Evolutionary conservation across 2,329 filamentous ascomycete species (phyloP).

Genomic region (Aspergillus sp.): DNA sequence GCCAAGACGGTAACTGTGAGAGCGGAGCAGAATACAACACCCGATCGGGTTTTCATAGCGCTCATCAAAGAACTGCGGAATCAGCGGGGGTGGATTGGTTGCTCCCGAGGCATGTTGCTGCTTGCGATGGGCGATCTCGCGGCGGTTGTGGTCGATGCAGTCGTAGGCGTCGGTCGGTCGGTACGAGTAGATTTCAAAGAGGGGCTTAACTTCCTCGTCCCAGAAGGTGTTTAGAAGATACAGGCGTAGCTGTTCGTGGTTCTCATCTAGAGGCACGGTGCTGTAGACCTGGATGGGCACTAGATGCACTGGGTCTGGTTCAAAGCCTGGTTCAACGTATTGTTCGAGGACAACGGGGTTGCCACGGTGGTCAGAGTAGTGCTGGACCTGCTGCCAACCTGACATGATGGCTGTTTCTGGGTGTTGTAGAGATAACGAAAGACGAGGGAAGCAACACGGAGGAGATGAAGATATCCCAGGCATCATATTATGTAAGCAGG

Average conservation of each 20-base stretch:
- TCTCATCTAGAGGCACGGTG: background rate
- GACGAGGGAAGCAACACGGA: too few species aligned
- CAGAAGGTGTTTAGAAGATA: slow-evolving; percentile 21
- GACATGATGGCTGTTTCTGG: background rate
- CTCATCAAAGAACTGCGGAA: slow-evolving; percentile 12
- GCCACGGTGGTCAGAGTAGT: slow-evolving; percentile 24
- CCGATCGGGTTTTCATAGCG: slow-evolving; percentile 10
- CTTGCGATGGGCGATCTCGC: slow-evolving; percentile 25
- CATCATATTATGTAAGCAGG: too few species aligned
- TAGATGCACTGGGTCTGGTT: slow-evolving; percentile 2
- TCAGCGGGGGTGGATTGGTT: slow-evolving; percentile 17
- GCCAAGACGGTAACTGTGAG: slow-evolving; percentile 24
- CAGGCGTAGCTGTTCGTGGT: slow-evolving; percentile 14
- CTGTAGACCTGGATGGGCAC: slow-evolving; percentile 23
- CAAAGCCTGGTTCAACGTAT: slow-evolving; percentile 14
- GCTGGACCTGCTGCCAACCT: slow-evolving; percentile 15
- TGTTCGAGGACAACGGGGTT: slow-evolving; percentile 23
- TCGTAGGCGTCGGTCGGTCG: slow-evolving; percentile 21
- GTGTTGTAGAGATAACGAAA: too few species aligned
- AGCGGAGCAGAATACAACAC: slow-evolving; percentile 22
- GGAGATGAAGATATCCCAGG: too few species aligned
- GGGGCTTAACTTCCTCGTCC: slow-evolving; percentile 18
- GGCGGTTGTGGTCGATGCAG: slow-evolving; percentile 24
- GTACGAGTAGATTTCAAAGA: slow-evolving; percentile 29
- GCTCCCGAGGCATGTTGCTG: slow-evolving; percentile 17